phyloP scores from a whole-genome alignment of 1,139 yeast genomes.

The Taphrina communis region DNA sequence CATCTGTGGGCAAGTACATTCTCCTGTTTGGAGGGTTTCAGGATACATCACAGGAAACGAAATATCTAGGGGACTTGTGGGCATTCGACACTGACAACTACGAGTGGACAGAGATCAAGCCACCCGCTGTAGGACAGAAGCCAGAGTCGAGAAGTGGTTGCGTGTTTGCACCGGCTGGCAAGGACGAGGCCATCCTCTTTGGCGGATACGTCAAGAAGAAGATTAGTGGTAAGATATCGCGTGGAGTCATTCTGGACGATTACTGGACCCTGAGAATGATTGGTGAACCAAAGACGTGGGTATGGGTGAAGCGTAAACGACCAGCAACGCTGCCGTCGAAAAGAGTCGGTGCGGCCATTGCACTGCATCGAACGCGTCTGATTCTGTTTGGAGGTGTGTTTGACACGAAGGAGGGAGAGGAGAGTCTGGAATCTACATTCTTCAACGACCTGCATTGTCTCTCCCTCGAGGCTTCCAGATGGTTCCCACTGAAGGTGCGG shows the following conservation, averaged over 20 bases:
- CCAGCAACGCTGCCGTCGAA: slow-evolving; percentile 80
- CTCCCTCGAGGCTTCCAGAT: slow-evolving; percentile 83
- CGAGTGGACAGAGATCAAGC: slow-evolving; percentile 89
- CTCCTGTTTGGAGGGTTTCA: slow-evolving; percentile 90
- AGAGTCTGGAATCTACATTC: slow-evolving; percentile 80
- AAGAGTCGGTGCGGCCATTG: slow-evolving; percentile 94
- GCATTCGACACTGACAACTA: slow-evolving; percentile 85
- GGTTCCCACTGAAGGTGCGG: slow-evolving; percentile 78
- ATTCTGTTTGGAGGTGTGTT: slow-evolving; percentile 93
- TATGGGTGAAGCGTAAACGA: slow-evolving; percentile 89
- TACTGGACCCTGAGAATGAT: slow-evolving; percentile 90
- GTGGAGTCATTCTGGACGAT: slow-evolving; percentile 89
- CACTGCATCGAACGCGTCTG: slow-evolving; percentile 88
- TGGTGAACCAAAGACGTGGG: slow-evolving; percentile 68
- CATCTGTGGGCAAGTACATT: slow-evolving; percentile 88
- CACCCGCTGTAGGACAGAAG: slow-evolving; percentile 76
- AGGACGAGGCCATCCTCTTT: slow-evolving; percentile 83
- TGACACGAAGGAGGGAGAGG: slow-evolving; percentile 95
- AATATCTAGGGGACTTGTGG: slow-evolving; percentile 88
- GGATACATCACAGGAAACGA: slow-evolving; percentile 82
- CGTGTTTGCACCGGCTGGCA: slow-evolving; percentile 71
- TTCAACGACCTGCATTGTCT: slow-evolving; percentile 81
- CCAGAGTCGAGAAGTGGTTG: slow-evolving; percentile 97
- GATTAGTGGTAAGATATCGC: slow-evolving; percentile 84
- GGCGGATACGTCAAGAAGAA: slow-evolving; percentile 96